Percentiles rank a stretch among this genome's conserved stretches.
Conservation (phyloP, 306 rosid species). For the Coriaria nepalensis region DNA sequence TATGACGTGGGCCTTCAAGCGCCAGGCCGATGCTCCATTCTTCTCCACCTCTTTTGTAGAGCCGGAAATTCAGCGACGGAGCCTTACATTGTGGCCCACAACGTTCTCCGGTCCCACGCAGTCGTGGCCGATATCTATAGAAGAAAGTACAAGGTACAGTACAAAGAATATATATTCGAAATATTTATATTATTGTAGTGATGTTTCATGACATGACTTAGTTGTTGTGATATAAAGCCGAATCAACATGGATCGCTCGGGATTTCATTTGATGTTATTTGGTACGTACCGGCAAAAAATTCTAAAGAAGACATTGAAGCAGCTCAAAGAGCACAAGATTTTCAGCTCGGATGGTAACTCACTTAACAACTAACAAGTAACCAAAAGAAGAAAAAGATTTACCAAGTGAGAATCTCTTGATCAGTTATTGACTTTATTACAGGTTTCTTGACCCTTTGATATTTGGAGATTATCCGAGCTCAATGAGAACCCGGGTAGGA, state of each 20-base stretch:
- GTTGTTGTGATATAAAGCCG: slow-evolving; percentile 20
- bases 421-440: slow-evolving; percentile 1
- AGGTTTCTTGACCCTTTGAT: slow-evolving; percentile 70
- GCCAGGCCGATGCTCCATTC: slow-evolving; percentile 78
- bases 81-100: slow-evolving; percentile 82
- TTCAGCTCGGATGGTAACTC: slow-evolving; percentile 87
- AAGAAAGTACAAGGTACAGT: slow-evolving; percentile 56
- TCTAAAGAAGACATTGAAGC: slow-evolving; percentile 54
- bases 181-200: background rate
- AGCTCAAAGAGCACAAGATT: slow-evolving; percentile 79
- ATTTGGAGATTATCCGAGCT: slow-evolving; percentile 66
- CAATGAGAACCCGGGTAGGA: slow-evolving; percentile 54
- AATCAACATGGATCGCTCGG: slow-evolving; percentile 65
- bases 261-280: slow-evolving; percentile 67
- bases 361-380: too few species aligned
- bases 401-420: too few species aligned
- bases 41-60: slow-evolving; percentile 43
- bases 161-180: background rate
- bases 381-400: too few species aligned
- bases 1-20: slow-evolving; percentile 81
- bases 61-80: slow-evolving; percentile 72
- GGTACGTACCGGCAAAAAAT: slow-evolving; percentile 65
- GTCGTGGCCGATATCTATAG: slow-evolving; percentile 41
- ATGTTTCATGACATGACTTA: background rate
- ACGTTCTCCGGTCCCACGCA: slow-evolving; percentile 66